These are phyloP conservation scores for Paecilomyces sp. DNA, from an alignment of 2,329 filamentous ascomycete genomes.

Conservation along the genomic window DNA sequence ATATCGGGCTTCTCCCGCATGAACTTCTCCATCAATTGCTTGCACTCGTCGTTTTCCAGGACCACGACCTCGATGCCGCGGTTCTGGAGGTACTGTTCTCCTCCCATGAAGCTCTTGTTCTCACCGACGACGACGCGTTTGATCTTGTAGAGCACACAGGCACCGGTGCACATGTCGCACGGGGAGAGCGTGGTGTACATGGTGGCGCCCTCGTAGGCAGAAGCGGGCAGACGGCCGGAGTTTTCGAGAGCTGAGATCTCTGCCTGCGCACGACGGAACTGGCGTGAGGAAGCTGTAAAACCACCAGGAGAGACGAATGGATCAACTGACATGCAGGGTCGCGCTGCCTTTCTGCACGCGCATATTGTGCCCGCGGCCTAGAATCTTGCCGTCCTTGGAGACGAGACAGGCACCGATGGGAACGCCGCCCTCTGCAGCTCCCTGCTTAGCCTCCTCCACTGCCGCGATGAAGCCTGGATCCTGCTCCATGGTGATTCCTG, in stretches of 20 bases:
- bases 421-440: slow-evolving; percentile 51
- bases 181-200: slow-evolving; percentile 78
- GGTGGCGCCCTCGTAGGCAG: slow-evolving; percentile 62
- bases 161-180: slow-evolving; percentile 76
- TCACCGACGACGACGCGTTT: slow-evolving; percentile 69
- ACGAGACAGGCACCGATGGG: slow-evolving; percentile 57
- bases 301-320: background rate
- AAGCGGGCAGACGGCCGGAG: slow-evolving; percentile 63
- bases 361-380: slow-evolving; percentile 69
- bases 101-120: slow-evolving; percentile 67
- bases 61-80: slow-evolving; percentile 69
- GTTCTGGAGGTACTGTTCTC: slow-evolving; percentile 61
- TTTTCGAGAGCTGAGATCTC: slow-evolving; percentile 71
- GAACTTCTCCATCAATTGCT: slow-evolving; percentile 63
- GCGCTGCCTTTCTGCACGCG: slow-evolving; percentile 64
- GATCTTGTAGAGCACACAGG: slow-evolving; percentile 69
- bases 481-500: slow-evolving; percentile 23
- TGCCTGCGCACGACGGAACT: slow-evolving; percentile 42
- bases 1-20: slow-evolving; percentile 65
- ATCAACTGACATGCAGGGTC: slow-evolving; percentile 58
- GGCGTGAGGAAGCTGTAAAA: slow-evolving; percentile 1
- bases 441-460: slow-evolving; percentile 50
- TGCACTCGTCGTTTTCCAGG: slow-evolving; percentile 58
- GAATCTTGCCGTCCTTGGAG: slow-evolving; percentile 60
- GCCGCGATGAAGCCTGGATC: slow-evolving; percentile 51